A percentile compares a stretch with the other conserved stretches of the same genome.
phyloP scores from a whole-genome alignment of 2,329 filamentous ascomycete genomes.

The Fusarium sp. region DNA sequence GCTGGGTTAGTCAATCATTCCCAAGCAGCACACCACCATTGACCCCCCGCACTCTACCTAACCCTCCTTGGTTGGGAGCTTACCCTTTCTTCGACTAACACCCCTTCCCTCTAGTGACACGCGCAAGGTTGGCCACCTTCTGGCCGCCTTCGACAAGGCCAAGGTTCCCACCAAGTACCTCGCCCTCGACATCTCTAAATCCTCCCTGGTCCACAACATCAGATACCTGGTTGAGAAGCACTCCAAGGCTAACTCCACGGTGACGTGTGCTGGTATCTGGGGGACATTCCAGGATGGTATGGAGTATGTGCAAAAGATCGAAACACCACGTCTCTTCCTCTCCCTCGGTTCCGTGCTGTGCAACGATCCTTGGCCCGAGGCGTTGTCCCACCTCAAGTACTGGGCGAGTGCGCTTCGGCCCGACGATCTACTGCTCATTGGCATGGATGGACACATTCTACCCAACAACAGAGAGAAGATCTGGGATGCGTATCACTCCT shows the following conservation, averaged over 20 bases:
- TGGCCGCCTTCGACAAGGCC: constrained; percentile 47
- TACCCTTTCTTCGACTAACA: constrained; percentile 29
- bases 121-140: constrained; percentile 51
- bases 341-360: constrained; percentile 54
- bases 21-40: background rate
- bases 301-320: constrained; percentile 44
- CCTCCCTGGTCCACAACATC: constrained; percentile 49
- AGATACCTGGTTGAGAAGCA: constrained; percentile 46
- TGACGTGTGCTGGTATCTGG: constrained; percentile 52
- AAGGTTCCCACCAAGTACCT: constrained; percentile 47
- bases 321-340: constrained; percentile 49
- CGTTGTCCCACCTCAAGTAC: constrained; percentile 47
- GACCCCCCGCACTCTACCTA: constrained; percentile 24
- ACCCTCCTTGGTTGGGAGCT: constrained; percentile 28
- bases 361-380: constrained; percentile 51
- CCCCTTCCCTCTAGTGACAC: constrained; percentile 48
- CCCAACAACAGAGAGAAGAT: constrained; percentile 49
- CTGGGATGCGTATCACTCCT: constrained; percentile 52
- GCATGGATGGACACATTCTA: constrained; percentile 53
- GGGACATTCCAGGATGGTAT: constrained; percentile 52
- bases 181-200: constrained; percentile 52
- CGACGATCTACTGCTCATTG: constrained; percentile 50
- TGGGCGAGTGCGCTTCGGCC: constrained; percentile 50
- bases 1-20: constrained; percentile 50
- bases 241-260: constrained; percentile 36